These are phyloP conservation scores for Chaetoscypha palmicola DNA, from an alignment of 2,329 filamentous ascomycete species.

Conservation along the genomic window DNA sequence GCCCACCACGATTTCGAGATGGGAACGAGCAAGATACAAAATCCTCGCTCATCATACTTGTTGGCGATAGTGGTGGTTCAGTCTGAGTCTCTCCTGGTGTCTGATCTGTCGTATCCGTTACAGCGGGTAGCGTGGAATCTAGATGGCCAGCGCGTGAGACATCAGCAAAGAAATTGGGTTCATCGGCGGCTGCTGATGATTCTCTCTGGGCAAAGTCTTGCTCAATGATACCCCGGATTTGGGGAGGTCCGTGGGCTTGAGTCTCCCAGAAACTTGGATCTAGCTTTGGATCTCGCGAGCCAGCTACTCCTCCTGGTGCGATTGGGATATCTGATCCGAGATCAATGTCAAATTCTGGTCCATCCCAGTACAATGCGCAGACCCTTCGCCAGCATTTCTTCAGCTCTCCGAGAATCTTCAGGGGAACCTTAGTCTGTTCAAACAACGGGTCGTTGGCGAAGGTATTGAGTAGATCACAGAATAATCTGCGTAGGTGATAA, in stretches of 20 bases:
- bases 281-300: conserved; percentile 48
- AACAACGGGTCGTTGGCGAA: conserved; percentile 50
- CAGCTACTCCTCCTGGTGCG: conserved; percentile 65
- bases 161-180: conserved; percentile 40
- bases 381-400: conserved; percentile 97
- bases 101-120: conserved; percentile 6
- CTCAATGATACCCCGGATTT: conserved; percentile 37
- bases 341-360: conserved; percentile 55
- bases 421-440: conserved; percentile 44
- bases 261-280: conserved; percentile 49
- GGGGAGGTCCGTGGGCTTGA: conserved; percentile 36
- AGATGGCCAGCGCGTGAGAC: conserved; percentile 41
- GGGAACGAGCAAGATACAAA: conserved; percentile 59
- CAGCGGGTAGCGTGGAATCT: conserved; percentile 39
- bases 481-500: conserved; percentile 64
- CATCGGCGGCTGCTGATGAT: conserved; percentile 16
- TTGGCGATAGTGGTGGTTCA: conserved; percentile 42
- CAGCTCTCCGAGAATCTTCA: conserved; percentile 87
- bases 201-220: conserved; percentile 28
- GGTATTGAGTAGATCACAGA: conserved; percentile 74
- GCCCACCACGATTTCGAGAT: conserved; percentile 40
- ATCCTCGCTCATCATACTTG: conserved; percentile 53
- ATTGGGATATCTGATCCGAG: conserved; percentile 61
- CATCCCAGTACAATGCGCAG: conserved; percentile 85
- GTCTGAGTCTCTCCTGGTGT: conserved; percentile 5